Evolutionary conservation across 345 rosid species (phyloP).

Genomic region (Salix caprea): DNA sequence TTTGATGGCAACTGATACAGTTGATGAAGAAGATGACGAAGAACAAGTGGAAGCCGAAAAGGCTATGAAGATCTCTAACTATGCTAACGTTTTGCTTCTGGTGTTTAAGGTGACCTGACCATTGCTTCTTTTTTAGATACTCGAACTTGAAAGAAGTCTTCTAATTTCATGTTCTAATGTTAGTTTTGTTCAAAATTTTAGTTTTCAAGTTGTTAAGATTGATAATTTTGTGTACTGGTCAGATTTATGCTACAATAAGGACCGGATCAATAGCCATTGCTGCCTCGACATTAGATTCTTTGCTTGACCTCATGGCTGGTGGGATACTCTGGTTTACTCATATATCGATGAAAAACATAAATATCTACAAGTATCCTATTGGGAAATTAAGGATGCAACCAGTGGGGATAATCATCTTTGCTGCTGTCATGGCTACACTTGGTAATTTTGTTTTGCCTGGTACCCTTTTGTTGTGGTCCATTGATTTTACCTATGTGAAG

Average conservation of each 20-base stretch:
- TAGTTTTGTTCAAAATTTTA: background rate
- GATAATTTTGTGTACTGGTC: conserved; percentile 3
- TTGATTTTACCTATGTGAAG: background rate
- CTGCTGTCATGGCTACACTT: conserved; percentile 93
- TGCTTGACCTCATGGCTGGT: conserved; percentile 94
- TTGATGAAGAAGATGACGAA: conserved; percentile 26
- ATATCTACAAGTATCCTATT: conserved; percentile 86
- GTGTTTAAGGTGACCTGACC: conserved; percentile 51
- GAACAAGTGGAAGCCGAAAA: conserved; percentile 53
- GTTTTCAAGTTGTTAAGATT: background rate
- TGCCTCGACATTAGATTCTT: conserved; percentile 90
- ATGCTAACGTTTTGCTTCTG: conserved; percentile 64
- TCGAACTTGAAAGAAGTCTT: background rate
- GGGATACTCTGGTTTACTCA: conserved; percentile 96
- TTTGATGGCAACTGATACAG: conserved; percentile 18
- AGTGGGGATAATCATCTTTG: conserved; percentile 84
- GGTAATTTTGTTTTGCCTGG: conserved; percentile 38
- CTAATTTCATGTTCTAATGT: too few species aligned
- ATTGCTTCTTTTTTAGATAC: background rate
- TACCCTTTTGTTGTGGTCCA: background rate
- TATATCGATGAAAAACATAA: conserved; percentile 72
- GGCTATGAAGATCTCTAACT: conserved; percentile 81
- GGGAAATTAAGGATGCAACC: conserved; percentile 96
- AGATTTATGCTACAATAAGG: conserved; percentile 77
- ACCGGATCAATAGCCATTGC: conserved; percentile 96